These are phyloP conservation scores for Perkinsela sp. DNA, from an alignment of 208 protist species.

Conservation along the genomic window DNA sequence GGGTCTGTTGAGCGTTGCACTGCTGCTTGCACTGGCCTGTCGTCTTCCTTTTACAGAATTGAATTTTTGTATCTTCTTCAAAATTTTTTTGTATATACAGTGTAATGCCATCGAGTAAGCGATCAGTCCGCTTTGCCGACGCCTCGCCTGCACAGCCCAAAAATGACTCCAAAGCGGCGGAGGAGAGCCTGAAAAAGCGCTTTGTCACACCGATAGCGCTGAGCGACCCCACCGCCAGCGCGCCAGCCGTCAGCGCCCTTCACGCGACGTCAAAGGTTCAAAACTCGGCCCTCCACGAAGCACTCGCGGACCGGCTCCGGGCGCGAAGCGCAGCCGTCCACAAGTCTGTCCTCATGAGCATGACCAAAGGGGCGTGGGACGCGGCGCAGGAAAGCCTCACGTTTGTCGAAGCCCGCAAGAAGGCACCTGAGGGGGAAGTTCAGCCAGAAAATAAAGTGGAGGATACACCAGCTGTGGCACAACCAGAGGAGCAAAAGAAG, in stretches of 20 bases:
- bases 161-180: neutral
- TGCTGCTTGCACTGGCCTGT: no score
- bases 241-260: neutral
- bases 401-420: neutral
- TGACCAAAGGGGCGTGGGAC: neutral
- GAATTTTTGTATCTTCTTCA: no score
- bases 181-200: neutral
- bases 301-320: neutral
- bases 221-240: neutral
- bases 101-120: neutral
- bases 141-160: neutral
- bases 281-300: neutral
- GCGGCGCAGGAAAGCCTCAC: neutral
- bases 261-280: neutral
- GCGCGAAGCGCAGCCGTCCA: neutral
- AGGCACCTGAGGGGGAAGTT: neutral
- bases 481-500: no score
- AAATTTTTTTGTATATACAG: neutral
- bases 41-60: no score
- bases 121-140: neutral
- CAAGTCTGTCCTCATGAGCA: neutral
- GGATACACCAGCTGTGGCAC: no score
- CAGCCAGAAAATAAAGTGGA: neutral
- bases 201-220: neutral
- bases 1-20: no score